Conservation (phyloP, 164 flowering plant species). For the Macadamia tetraphylla region DNA sequence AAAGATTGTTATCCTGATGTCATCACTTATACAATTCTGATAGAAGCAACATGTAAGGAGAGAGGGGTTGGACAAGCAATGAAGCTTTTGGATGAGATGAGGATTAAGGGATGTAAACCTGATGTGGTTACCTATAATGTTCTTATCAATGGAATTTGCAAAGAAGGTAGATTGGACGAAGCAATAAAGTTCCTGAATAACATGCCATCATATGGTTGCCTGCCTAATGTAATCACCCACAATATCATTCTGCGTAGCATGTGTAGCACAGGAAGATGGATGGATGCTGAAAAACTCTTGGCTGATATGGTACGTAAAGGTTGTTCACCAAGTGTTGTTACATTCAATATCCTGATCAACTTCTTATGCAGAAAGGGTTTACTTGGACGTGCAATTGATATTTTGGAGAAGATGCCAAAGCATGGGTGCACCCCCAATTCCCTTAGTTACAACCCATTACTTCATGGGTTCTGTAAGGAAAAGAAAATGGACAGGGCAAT, state of each 20-base stretch:
- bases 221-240: conserved; percentile 79
- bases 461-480: conserved; percentile 84
- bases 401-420: conserved; percentile 78
- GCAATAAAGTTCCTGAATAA: conserved; percentile 63
- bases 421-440: conserved; percentile 86
- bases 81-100: conserved; percentile 92
- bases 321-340: conserved; percentile 79
- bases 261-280: conserved; percentile 87
- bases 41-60: conserved; percentile 83
- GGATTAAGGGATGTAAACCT: conserved; percentile 74
- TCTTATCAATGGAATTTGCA: conserved; percentile 80
- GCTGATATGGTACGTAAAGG: conserved; percentile 72
- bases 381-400: conserved; percentile 69
- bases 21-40: conserved; percentile 77
- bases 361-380: conserved; percentile 72
- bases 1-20: conserved; percentile 73
- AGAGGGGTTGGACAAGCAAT: conserved; percentile 78
- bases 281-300: conserved; percentile 76
- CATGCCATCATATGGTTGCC: conserved; percentile 69
- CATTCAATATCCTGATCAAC: conserved; percentile 80
- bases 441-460: conserved; percentile 77
- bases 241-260: conserved; percentile 75
- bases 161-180: conserved; percentile 79
- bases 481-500: conserved; percentile 87
- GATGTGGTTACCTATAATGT: conserved; percentile 88